Evolutionary conservation across 163 green algal species (phyloP).

Genomic region (Chlamydomonas reinhardtii): DNA sequence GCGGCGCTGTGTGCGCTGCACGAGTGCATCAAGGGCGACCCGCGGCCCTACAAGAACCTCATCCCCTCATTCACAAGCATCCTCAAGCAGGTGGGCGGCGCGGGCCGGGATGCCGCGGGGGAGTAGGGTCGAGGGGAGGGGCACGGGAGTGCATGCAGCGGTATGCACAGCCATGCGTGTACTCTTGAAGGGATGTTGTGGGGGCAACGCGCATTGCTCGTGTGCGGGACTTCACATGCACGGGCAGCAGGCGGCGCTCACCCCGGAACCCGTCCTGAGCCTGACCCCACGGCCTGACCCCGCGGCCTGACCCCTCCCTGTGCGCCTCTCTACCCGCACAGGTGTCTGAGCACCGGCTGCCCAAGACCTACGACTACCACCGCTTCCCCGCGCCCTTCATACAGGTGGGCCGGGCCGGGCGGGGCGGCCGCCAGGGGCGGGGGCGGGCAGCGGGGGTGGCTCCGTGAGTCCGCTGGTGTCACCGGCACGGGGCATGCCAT

Average conservation of each 20-base stretch:
- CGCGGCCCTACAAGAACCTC: conserved; percentile 87
- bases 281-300: no score
- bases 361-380: conserved; percentile 96
- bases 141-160: no score
- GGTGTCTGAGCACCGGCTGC: conserved; percentile 90
- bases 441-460: no score
- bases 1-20: conserved; percentile 93
- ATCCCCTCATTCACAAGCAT: conserved; percentile 93
- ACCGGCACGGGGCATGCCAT: no score
- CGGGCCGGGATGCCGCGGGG: not conserved
- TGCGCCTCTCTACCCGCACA: no score
- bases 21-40: conserved; percentile 77
- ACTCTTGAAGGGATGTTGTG: no score
- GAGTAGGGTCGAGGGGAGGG: not conserved
- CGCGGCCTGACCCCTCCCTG: not conserved
- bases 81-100: conserved; percentile 88
- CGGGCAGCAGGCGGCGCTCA: no score
- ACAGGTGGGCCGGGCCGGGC: conserved; percentile 82
- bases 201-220: no score
- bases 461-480: no score
- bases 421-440: no score
- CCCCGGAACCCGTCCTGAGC: no score
- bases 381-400: conserved; percentile 95
- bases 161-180: not conserved
- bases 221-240: no score